Percentiles rank a stretch among this genome's conserved stretches.
phyloP scores from a whole-genome alignment of 805 yeast species.

The Wilhelminamyces savonicus region DNA sequence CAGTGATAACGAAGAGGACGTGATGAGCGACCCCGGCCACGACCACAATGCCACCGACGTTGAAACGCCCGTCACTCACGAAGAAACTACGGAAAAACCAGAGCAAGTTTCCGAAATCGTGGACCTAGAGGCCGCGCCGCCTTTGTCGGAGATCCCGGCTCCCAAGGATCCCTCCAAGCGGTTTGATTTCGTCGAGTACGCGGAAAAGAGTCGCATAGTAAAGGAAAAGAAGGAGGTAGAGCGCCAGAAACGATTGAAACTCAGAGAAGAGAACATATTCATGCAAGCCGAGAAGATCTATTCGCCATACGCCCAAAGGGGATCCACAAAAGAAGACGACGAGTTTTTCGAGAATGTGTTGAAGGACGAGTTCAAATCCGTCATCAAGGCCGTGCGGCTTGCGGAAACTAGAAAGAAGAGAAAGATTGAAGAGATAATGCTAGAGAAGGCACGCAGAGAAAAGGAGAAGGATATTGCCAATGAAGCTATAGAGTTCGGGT shows the following conservation, averaged over 20 bases:
- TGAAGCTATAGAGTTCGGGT: conserved; percentile 24
- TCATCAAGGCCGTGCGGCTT: conserved; percentile 23
- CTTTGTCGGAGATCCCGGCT: no score
- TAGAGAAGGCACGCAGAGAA: conserved; percentile 13
- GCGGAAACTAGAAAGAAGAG: conserved; percentile 12
- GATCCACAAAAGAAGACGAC: conserved; percentile 16
- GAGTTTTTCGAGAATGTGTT: conserved; percentile 15
- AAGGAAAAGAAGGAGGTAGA: conserved; percentile 20
- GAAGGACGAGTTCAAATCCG: conserved; percentile 23
- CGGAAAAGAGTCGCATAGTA: conserved; percentile 40
- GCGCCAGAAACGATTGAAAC: conserved; percentile 10
- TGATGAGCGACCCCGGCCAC: conserved; percentile 13
- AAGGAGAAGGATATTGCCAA: conserved; percentile 25
- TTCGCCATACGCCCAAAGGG: conserved; percentile 28
- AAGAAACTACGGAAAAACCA: neutral
- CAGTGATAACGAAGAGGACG: conserved; percentile 12
- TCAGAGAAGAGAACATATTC: conserved; percentile 23
- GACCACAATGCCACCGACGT: conserved; percentile 1
- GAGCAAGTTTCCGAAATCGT: neutral
- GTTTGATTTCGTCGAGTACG: conserved; percentile 56
- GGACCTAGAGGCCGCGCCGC: no score
- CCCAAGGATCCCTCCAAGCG: conserved; percentile 3
- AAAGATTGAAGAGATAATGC: conserved; percentile 9
- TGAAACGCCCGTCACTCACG: conserved; percentile 1
- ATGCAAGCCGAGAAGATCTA: conserved; percentile 32